Percentiles rank a stretch among this genome's conserved stretches.
Evolutionary conservation across 352 stramenopile species (phyloP).

Genomic region (Phytophthora fragariae): DNA sequence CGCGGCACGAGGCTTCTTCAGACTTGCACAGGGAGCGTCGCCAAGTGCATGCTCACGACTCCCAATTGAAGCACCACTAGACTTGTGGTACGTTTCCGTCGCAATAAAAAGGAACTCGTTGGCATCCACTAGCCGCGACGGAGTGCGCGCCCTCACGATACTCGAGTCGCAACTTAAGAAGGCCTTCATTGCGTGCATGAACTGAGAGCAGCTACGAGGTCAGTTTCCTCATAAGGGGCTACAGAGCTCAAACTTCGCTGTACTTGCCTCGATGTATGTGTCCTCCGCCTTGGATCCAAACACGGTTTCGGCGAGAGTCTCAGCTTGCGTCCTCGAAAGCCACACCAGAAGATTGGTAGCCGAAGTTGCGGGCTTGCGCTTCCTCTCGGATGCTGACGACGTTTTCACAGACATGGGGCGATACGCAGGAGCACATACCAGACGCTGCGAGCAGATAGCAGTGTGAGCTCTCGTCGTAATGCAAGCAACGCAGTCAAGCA

Average conservation of each 20-base stretch:
- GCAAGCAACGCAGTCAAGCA: not conserved
- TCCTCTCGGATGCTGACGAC: conserved; percentile 15
- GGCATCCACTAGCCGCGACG: conserved; percentile 42
- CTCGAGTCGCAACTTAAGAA: conserved; percentile 44
- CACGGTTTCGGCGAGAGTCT: conserved; percentile 47
- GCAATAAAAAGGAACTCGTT: conserved; percentile 59
- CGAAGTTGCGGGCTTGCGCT: conserved; percentile 30
- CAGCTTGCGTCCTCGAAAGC: conserved; percentile 61
- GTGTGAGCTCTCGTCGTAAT: not conserved
- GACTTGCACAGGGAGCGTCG: conserved; percentile 2
- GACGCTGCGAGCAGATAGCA: conserved; percentile 19
- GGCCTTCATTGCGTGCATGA: conserved; percentile 52
- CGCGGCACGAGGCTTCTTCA: conserved; percentile 5
- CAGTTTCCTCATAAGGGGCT: not conserved
- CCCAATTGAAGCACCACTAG: conserved; percentile 9
- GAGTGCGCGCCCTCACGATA: conserved; percentile 20
- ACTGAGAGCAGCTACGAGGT: conserved; percentile 34
- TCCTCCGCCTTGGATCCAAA: conserved; percentile 64
- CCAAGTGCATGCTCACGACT: conserved; percentile 13
- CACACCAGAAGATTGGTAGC: conserved; percentile 42
- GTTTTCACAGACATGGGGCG: conserved; percentile 40
- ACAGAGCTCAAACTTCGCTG: not conserved
- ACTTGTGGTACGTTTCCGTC: conserved; percentile 56
- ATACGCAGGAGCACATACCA: conserved; percentile 36
- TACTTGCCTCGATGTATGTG: conserved; percentile 52